A percentile compares a stretch with the other conserved stretches of the same genome.
These are phyloP conservation scores for Apiospora hydei DNA, from an alignment of 2,329 filamentous ascomycete species.

Conservation along the genomic window DNA sequence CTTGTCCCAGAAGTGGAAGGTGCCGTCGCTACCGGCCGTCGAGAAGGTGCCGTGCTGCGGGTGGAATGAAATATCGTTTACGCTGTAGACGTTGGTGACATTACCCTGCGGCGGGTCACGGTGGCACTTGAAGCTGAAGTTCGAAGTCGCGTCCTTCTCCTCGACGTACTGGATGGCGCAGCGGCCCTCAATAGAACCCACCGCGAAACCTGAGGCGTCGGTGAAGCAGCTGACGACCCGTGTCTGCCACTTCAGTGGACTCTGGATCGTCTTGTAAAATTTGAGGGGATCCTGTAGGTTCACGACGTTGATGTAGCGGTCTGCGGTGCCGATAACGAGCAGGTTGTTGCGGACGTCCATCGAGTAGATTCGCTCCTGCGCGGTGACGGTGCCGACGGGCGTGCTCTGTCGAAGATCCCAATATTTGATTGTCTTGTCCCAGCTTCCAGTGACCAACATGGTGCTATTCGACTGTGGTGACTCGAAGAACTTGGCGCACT, in stretches of 20 bases:
- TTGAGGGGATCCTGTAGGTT: constrained; percentile 87
- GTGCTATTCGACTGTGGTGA: constrained; percentile 67
- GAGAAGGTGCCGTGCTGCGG: constrained; percentile 97
- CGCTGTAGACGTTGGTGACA: constrained; percentile 87
- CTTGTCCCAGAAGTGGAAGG: constrained; percentile 97
- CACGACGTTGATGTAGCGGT: constrained; percentile 95
- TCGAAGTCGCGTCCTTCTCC: constrained; percentile 89
- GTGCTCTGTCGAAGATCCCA: constrained; percentile 77
- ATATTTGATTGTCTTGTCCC: constrained; percentile 91
- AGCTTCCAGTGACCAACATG: constrained; percentile 90
- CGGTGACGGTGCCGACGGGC: constrained; percentile 70
- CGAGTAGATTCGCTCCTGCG: constrained; percentile 83
- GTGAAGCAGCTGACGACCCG: constrained; percentile 93
- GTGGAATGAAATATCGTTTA: constrained; percentile 98
- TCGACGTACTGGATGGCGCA: constrained; percentile 99
- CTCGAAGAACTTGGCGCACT: constrained; percentile 80
- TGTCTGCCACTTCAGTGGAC: constrained; percentile 98
- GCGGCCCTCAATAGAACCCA: constrained; percentile 94
- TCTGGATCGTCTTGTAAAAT: constrained; percentile 96
- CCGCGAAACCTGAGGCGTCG: constrained; percentile 89
- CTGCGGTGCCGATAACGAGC: constrained; percentile 90
- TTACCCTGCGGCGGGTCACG: constrained; percentile 80
- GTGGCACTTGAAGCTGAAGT: constrained; percentile 99
- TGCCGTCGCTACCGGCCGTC: constrained; percentile 93
- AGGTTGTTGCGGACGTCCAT: constrained; percentile 92